These are phyloP conservation scores for Xylaria bambusicola DNA, from an alignment of 495 filamentous ascomycete genomes.

Conservation along the genomic window DNA sequence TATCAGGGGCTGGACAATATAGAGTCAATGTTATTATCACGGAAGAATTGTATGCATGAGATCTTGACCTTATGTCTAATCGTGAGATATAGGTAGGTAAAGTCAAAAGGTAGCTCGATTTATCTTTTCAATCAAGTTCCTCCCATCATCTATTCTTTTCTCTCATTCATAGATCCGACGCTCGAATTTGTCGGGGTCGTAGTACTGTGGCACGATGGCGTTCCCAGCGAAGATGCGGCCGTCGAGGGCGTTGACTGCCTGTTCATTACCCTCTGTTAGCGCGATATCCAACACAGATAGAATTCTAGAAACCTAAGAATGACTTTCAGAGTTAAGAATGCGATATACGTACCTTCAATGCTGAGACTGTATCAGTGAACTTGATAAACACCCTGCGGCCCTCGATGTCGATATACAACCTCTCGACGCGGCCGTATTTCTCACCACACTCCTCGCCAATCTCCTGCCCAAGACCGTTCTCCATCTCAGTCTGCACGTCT, in stretches of 20 bases:
- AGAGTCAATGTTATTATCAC: too few species aligned
- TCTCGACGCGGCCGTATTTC: conserved; percentile 87
- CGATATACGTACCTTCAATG: conserved; percentile 63
- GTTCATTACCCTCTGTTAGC: too few species aligned
- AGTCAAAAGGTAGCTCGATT: too few species aligned
- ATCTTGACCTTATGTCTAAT: too few species aligned
- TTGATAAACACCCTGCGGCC: conserved; percentile 78
- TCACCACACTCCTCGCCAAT: conserved; percentile 90
- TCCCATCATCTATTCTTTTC: not conserved
- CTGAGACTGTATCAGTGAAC: conserved; percentile 79
- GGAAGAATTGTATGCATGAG: too few species aligned
- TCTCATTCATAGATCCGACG: conserved; percentile 60
- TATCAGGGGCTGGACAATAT: too few species aligned
- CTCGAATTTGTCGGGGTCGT: conserved; percentile 79
- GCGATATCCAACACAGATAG: too few species aligned
- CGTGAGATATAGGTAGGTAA: not conserved
- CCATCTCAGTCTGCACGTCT: conserved; percentile 64
- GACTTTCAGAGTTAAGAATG: not conserved
- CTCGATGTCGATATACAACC: conserved; percentile 68
- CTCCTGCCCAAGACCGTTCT: conserved; percentile 81
- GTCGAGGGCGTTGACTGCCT: conserved; percentile 87
- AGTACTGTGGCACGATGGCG: conserved; percentile 74
- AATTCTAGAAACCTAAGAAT: too few species aligned
- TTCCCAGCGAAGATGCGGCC: conserved; percentile 87
- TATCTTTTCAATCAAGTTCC: not conserved